phyloP scores from a whole-genome alignment of 1,284 basidiomycete species.

The Xanthoconium separans region DNA sequence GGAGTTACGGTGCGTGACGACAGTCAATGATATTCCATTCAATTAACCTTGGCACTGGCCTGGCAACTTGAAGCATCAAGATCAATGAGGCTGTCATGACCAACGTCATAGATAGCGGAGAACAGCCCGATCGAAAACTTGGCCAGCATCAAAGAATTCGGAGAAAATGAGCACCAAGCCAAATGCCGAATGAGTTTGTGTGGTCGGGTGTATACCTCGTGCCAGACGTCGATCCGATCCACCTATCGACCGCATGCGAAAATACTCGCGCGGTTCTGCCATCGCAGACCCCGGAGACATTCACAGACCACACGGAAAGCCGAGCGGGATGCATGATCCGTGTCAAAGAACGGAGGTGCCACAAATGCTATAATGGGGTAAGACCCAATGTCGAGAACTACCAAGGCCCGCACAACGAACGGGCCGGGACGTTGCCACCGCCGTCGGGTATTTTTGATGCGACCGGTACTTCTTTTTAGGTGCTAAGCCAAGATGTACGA shows the following conservation, averaged over 20 bases:
- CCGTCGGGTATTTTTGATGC: not conserved
- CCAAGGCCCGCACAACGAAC: not conserved
- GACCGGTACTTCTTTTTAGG: not conserved
- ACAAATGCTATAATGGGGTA: not conserved
- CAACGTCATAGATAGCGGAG: too few relatives aligned
- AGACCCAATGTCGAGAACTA: not conserved
- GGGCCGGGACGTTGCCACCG: not conserved
- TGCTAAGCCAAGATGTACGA: not conserved
- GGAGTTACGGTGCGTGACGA: too few relatives aligned
- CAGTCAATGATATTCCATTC: too few relatives aligned
- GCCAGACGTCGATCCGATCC: not conserved
- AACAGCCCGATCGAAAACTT: too few relatives aligned
- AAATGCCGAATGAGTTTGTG: too few relatives aligned
- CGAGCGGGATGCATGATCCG: not conserved
- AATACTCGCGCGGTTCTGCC: not conserved
- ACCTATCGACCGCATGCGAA: not conserved
- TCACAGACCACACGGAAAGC: not conserved
- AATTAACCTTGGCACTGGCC: too few relatives aligned
- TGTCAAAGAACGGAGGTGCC: not conserved
- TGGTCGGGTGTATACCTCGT: too few relatives aligned
- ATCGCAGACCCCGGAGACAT: slow-evolving; percentile 4
- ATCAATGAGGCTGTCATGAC: too few relatives aligned
- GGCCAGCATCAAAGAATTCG: too few relatives aligned
- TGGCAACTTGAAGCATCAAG: too few relatives aligned
- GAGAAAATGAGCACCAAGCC: too few relatives aligned